Conservation (phyloP, 2,329 filamentous ascomycete genomes). For the Aspergillaceae sp. region DNA sequence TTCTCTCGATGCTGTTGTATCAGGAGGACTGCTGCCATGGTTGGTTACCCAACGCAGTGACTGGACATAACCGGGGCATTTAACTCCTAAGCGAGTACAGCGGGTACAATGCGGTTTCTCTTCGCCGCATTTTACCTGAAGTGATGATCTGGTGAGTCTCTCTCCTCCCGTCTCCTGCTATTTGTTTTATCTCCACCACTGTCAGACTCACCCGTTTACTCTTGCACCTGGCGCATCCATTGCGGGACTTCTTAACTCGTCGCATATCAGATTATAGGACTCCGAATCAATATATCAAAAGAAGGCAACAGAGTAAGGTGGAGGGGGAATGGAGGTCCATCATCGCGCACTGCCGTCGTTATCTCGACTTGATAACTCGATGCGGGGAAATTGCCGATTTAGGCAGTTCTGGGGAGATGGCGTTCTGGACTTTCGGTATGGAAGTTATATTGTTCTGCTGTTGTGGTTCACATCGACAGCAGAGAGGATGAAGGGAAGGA, state of each 20-base stretch:
- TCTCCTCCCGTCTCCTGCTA: neutral
- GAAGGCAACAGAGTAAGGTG: neutral
- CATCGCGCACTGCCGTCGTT: no score
- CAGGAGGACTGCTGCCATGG: conserved; percentile 5
- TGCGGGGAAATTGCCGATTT: neutral
- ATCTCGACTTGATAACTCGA: neutral
- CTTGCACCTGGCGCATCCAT: conserved; percentile 35
- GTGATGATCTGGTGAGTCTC: conserved; percentile 1
- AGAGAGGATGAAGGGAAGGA: no score
- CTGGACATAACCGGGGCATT: conserved; percentile 31
- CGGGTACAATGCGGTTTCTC: conserved; percentile 31
- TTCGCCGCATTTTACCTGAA: conserved; percentile 34
- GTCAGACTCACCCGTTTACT: conserved; percentile 28
- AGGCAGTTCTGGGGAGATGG: no score
- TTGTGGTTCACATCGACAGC: no score
- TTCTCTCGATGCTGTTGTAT: neutral
- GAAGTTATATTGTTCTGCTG: no score
- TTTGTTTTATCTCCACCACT: no score
- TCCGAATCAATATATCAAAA: neutral
- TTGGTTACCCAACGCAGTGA: conserved; percentile 32
- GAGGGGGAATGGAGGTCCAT: no score
- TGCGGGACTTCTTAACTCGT: conserved; percentile 35
- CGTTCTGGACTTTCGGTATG: no score
- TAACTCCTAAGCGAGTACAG: conserved; percentile 30
- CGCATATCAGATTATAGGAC: conserved; percentile 17